phyloP scores from a whole-genome alignment of 768 basidiomycete species.

The Scleroderma bovista region DNA sequence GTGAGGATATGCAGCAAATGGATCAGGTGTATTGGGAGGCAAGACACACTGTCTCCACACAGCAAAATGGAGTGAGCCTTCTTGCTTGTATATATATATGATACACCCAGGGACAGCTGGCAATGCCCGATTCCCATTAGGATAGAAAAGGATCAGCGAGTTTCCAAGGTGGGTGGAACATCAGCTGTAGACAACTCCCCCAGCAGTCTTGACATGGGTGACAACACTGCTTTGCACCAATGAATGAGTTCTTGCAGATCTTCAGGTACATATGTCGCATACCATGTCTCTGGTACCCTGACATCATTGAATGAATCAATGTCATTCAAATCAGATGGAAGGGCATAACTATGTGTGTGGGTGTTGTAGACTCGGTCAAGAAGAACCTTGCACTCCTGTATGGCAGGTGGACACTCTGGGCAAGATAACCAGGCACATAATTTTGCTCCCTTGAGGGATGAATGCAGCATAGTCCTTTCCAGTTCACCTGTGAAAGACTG shows the following conservation, averaged over 20 bases:
- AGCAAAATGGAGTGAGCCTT: background rate
- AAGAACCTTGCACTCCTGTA: constrained; percentile 4
- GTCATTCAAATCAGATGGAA: background rate
- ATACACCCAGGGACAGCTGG: background rate
- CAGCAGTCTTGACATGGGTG: background rate
- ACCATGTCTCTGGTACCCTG: background rate
- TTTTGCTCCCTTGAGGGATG: constrained; percentile 11
- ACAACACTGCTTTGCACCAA: background rate
- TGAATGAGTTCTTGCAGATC: background rate
- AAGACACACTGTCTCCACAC: no score
- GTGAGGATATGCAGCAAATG: constrained; percentile 1
- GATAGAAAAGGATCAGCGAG: background rate
- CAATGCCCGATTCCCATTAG: background rate
- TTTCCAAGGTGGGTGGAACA: background rate
- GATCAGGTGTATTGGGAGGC: background rate
- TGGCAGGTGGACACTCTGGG: constrained; percentile 2
- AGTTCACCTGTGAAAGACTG: constrained; percentile 6
- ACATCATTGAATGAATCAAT: background rate
- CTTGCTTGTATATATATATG: background rate
- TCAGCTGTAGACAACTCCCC: background rate
- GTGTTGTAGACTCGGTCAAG: background rate
- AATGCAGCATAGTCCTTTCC: constrained; percentile 5
- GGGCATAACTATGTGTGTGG: background rate
- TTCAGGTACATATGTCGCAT: background rate
- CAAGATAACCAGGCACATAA: constrained; percentile 5